Conservation (phyloP, 257 asterid genomes). For the Dorcoceras hygrometricum region DNA sequence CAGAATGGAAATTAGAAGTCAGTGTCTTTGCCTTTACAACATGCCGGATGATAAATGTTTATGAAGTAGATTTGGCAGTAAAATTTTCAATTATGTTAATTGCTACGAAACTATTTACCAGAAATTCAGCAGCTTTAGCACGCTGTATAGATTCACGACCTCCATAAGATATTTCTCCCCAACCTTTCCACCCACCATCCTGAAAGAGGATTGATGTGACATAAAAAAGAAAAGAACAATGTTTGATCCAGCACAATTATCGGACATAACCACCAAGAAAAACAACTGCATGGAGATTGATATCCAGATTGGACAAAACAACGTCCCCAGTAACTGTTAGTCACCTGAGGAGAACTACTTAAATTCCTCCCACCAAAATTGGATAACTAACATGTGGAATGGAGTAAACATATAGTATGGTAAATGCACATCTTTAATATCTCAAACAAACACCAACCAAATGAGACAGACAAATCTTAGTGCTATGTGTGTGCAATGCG, state of each 20-base stretch:
- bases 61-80: slow-evolving; percentile 2
- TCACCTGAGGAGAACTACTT: neutral
- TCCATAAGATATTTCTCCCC: slow-evolving; percentile 99
- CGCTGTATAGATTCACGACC: slow-evolving; percentile 70
- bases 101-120: slow-evolving; percentile 47
- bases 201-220: slow-evolving; percentile 29
- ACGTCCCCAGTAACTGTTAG: neutral
- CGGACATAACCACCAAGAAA: slow-evolving; percentile 12
- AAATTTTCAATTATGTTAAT: slow-evolving; percentile 10
- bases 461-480: no score
- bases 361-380: neutral
- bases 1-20: slow-evolving; percentile 7
- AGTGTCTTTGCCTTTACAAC: slow-evolving; percentile 18
- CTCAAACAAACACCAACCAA: neutral
- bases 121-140: slow-evolving; percentile 85
- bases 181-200: slow-evolving; percentile 96
- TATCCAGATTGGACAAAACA: neutral
- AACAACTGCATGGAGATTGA: neutral
- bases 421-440: neutral
- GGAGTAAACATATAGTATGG: neutral
- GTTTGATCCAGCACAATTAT: slow-evolving; percentile 1
- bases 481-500: neutral
- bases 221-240: slow-evolving; percentile 14
- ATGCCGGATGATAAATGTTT: neutral
- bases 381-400: no score